Evolutionary conservation across 2,329 filamentous ascomycete species (phyloP), one percentile per base, ranked within the genome.

Genomic region (Raffaelea albimanens): DNA sequence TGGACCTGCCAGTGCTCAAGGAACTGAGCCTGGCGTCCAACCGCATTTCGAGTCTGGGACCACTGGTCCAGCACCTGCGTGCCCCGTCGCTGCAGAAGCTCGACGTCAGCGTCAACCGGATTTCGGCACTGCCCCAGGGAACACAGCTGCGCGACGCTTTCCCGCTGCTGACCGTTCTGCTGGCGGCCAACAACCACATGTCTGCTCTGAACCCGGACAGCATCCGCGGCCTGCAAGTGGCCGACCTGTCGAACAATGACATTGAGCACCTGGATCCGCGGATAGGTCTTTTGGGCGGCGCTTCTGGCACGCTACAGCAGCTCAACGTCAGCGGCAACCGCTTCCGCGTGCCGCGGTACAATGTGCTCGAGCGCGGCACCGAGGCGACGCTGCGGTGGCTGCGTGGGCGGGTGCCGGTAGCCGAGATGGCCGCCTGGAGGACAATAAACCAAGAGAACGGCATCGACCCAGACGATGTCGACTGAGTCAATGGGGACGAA

Each of bases 331-430:
- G 78, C 23, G 89, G 89, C 0, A 97, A 97, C 61, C 75, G 82
- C 29, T 97, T 97, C 66, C 76, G 87, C 29, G 88, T 96, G 29
- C 91, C 91, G 0, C 80, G 86, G 48, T 90, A 85, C 69, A 85
- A 85, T 53, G 76, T 95, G 7, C 67, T 97, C 43, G 85, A 91
- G 51, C 85, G 88, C 52, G 91, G 91, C 1, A 96, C 90, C 0
- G 88, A 95, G 57, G 84, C 87, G 2, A 83, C 88, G 0, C 67
- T 96, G 55, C 73, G 81, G 44, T 95, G 88, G 85, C 64, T 96
- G 44, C 76, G 86, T 51, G 85, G 87, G 23, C 76, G 84, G 47
- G 83, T 95, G 33, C 82, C 86, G 0, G 69, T 73, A 1, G 74
- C 71, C 0, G 76, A 80, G 57, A 77, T 73, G 74, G 71, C 63